Conservation (phyloP, 2,329 filamentous ascomycete genomes). For the Xylariales sp. region DNA sequence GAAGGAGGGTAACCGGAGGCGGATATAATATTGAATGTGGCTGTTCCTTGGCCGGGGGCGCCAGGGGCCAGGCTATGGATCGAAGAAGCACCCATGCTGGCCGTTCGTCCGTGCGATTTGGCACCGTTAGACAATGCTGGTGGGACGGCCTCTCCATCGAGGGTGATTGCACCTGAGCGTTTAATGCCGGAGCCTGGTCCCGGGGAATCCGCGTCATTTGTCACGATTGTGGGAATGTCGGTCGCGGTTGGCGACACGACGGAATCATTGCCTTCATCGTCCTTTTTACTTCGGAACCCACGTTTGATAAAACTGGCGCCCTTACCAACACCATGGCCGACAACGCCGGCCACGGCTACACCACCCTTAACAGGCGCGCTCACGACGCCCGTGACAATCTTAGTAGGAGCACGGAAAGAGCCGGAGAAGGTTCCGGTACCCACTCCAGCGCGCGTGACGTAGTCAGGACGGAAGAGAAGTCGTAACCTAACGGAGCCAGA, state of each 20-base stretch:
- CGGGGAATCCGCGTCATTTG: constrained; percentile 55
- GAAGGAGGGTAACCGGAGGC: constrained; percentile 81
- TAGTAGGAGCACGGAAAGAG: constrained; percentile 86
- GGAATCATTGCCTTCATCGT: constrained; percentile 64
- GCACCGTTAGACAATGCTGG: constrained; percentile 49
- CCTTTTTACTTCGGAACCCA: constrained; percentile 80
- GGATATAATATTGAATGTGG: constrained; percentile 82
- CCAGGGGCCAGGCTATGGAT: constrained; percentile 71
- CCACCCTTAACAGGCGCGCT: constrained; percentile 96
- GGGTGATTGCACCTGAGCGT: constrained; percentile 55
- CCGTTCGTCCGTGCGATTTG: constrained; percentile 61
- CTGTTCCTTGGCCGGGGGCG: constrained; percentile 75
- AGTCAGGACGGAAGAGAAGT: constrained; percentile 92
- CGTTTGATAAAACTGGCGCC: constrained; percentile 91
- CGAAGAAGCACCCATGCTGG: constrained; percentile 73
- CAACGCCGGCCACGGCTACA: constrained; percentile 76
- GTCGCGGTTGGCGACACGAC: constrained; percentile 53
- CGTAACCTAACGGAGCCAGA: constrained; percentile 85
- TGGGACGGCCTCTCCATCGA: constrained; percentile 49
- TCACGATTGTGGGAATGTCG: constrained; percentile 58
- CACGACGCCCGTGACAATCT: constrained; percentile 82
- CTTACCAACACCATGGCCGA: constrained; percentile 84
- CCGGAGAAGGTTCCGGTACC: constrained; percentile 94
- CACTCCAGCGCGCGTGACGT: constrained; percentile 86
- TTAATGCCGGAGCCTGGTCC: constrained; percentile 54